Evolutionary conservation across 2,329 filamentous ascomycete species (phyloP).

Genomic region (Fusarium decemcellulare): DNA sequence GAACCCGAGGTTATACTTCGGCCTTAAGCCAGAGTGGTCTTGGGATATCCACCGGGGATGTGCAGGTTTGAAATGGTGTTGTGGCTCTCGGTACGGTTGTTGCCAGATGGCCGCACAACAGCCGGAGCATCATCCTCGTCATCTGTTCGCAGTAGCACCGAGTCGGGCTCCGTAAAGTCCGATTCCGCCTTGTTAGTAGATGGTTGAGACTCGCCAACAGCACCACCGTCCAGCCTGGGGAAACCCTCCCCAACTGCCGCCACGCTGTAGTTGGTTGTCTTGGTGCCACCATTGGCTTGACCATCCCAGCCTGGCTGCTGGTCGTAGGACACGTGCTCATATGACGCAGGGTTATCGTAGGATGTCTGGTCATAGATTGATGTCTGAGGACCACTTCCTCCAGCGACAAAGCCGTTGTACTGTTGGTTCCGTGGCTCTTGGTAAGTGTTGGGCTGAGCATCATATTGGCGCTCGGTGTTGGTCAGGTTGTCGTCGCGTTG

Average conservation of each 20-base stretch:
- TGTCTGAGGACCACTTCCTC: conserved; percentile 15
- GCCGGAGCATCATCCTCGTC: conserved; percentile 40
- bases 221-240: conserved; percentile 37
- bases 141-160: conserved; percentile 38
- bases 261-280: conserved; percentile 33
- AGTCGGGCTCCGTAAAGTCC: conserved; percentile 40
- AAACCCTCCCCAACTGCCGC: conserved; percentile 43
- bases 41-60: conserved; percentile 78
- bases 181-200: conserved; percentile 28
- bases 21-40: conserved; percentile 61
- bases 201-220: conserved; percentile 12
- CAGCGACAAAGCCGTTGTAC: conserved; percentile 12
- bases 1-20: conserved; percentile 46
- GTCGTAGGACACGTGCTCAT: conserved; percentile 16
- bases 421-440: conserved; percentile 23
- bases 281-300: conserved; percentile 26
- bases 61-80: conserved; percentile 76
- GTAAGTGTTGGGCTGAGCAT: conserved; percentile 21
- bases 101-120: conserved; percentile 45
- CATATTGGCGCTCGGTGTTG: conserved; percentile 17
- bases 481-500: conserved; percentile 16
- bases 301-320: conserved; percentile 24
- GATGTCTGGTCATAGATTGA: conserved; percentile 21
- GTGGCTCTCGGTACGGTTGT: conserved; percentile 58
- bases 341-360: conserved; percentile 19